A percentile compares a stretch with the other conserved stretches of the same genome.
Conservation (phyloP, 1,139 yeast genomes). For the Candida dubliniensis region DNA sequence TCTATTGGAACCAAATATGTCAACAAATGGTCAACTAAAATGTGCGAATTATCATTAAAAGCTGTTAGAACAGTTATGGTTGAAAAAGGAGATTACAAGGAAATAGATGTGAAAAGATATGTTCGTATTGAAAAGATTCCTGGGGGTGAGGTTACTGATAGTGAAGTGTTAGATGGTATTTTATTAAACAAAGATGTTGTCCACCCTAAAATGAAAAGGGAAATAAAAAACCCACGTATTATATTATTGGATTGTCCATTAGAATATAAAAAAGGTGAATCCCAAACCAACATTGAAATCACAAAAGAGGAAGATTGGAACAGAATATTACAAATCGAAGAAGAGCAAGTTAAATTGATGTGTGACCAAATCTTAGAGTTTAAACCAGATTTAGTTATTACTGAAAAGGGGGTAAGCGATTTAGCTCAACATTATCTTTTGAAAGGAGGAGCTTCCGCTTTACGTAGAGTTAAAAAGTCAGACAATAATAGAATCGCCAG, state of each 20-base stretch:
- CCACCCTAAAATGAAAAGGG: conserved; percentile 95
- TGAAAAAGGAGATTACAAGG: conserved; percentile 69
- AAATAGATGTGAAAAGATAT: conserved; percentile 90
- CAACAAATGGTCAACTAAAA: conserved; percentile 84
- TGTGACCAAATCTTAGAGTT: conserved; percentile 84
- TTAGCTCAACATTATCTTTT: conserved; percentile 94
- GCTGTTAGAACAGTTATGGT: conserved; percentile 85
- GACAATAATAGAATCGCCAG: conserved; percentile 97
- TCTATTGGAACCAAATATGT: conserved; percentile 96
- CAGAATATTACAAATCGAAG: conserved; percentile 92
- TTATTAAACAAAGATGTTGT: conserved; percentile 94
- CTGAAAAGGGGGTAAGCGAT: conserved; percentile 98
- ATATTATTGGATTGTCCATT: conserved; percentile 92
- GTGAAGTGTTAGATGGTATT: conserved; percentile 86
- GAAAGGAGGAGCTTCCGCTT: conserved; percentile 89
- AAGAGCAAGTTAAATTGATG: conserved; percentile 87
- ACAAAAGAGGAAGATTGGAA: conserved; percentile 97
- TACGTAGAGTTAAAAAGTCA: conserved; percentile 93
- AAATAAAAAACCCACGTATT: conserved; percentile 84
- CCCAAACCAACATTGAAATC: conserved; percentile 96
- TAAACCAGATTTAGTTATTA: conserved; percentile 91
- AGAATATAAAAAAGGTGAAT: conserved; percentile 98
- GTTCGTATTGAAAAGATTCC: conserved; percentile 94
- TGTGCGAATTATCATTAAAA: conserved; percentile 84
- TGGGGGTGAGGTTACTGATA: conserved; percentile 94